Conservation (phyloP, 306 rosid genomes). For the Medicago lupulina region DNA sequence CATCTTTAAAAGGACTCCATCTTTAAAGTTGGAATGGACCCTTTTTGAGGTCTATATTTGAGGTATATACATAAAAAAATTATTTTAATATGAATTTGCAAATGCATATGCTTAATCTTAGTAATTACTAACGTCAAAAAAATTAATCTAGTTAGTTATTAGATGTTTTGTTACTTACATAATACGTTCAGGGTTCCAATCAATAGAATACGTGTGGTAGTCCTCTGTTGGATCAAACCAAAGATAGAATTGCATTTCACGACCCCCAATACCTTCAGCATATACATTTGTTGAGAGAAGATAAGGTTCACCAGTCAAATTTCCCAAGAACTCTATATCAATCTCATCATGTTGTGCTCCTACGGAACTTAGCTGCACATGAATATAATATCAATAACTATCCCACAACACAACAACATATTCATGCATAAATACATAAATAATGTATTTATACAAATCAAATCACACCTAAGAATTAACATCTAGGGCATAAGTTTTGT, state of each 20-base stretch:
- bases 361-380: constrained; percentile 49
- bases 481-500: background rate
- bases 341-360: constrained; percentile 55
- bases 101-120: too few relatives aligned
- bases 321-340: constrained; percentile 55
- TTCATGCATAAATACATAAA: background rate
- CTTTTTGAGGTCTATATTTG: too few relatives aligned
- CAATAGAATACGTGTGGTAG: constrained; percentile 54
- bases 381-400: background rate
- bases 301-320: constrained; percentile 56
- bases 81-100: too few relatives aligned
- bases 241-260: constrained; percentile 54
- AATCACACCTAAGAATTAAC: background rate
- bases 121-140: too few relatives aligned
- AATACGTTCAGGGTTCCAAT: constrained; percentile 52
- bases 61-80: too few relatives aligned
- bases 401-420: background rate
- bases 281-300: constrained; percentile 54
- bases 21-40: too few relatives aligned
- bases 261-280: constrained; percentile 52
- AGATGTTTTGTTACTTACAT: constrained; percentile 42
- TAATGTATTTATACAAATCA: background rate
- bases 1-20: too few relatives aligned
- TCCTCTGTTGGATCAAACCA: constrained; percentile 59
- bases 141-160: too few relatives aligned